Evolutionary conservation across 2,329 filamentous ascomycete species (phyloP), one percentile per base, ranked within the genome.

Genomic region (Penicillium sp.): DNA sequence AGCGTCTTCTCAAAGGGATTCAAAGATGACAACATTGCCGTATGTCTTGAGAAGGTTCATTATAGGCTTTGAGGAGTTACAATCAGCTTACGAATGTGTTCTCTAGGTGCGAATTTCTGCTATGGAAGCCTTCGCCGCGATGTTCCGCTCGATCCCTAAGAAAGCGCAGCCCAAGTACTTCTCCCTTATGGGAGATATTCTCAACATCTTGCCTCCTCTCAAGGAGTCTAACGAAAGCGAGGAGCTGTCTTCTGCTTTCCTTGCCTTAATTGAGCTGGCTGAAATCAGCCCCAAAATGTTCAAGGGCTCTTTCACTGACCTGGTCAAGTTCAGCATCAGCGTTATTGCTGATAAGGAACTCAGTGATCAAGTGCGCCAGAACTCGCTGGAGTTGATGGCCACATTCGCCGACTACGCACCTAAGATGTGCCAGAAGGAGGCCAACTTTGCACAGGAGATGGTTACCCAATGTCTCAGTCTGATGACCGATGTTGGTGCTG

Each of bases 251-350:
- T 92, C 92, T 72, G 93, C 93, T 23, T 86, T 99, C 43, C 81
- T 97, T 55, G 89, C 93, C 25, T 83, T 99, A 48, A 97, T 99
- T 68, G 95, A 98, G 64, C 83, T 99, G 54, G 95, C 95, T 39
- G 95, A 98, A 76, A 85, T 89, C n/a, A 90, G 91, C 23, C 92
- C 93, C 23, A 96, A 95, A 78, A 98, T 98, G 93, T 99, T 99
- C 80, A 96, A 95, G 78, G 85, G 84, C 21, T 82, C 96, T n/a
- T 99, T 99, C 80, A 89, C 90, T 71, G 93, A 92, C 69, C 83
- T 99, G 4, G 93, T 98, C 51, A 88, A 91, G 67, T 97, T 99
- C 77, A 93, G 89, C 73, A 88, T 98, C 59, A 92, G 91, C 7
- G 92, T 98, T 57, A 91, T 99, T 66, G 91, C 96, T 69, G 93